These are phyloP conservation scores for Volvariella surrecta DNA, from an alignment of 1,284 basidiomycete species.

Conservation along the genomic window DNA sequence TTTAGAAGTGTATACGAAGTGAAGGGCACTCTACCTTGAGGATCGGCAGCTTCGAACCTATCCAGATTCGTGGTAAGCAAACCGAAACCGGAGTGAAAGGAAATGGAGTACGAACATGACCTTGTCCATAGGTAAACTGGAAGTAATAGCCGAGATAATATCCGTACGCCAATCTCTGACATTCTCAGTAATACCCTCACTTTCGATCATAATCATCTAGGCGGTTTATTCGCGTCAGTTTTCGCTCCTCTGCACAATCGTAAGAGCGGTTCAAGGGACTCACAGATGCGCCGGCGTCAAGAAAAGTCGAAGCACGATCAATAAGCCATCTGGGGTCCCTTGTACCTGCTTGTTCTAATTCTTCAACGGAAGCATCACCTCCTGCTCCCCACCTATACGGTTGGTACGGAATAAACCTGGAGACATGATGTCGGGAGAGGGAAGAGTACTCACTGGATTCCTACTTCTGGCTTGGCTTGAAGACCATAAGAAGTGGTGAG, in stretches of 20 bases:
- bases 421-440: neutral
- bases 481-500: conserved; percentile 30
- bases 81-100: neutral
- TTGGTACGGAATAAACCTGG: neutral
- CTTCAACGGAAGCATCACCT: conserved; percentile 28
- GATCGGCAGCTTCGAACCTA: conserved; percentile 37
- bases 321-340: conserved; percentile 35
- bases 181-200: conserved; percentile 41
- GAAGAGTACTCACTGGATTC: conserved; percentile 19
- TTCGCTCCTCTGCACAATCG: neutral
- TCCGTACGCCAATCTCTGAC: conserved; percentile 34
- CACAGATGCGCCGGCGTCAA: conserved; percentile 30
- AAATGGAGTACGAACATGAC: conserved; percentile 25
- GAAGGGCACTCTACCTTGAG: conserved; percentile 20
- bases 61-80: neutral
- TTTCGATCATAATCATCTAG: conserved; percentile 40
- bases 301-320: conserved; percentile 31
- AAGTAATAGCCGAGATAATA: conserved; percentile 34
- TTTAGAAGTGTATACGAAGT: conserved; percentile 2
- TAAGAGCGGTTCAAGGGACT: conserved; percentile 1
- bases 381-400: conserved; percentile 32
- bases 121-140: conserved; percentile 30
- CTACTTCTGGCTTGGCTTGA: conserved; percentile 38
- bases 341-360: conserved; percentile 31
- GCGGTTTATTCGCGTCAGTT: too few relatives aligned